Evolutionary conservation across 345 rosid species (phyloP).

Genomic region (Dimocarpus longan): DNA sequence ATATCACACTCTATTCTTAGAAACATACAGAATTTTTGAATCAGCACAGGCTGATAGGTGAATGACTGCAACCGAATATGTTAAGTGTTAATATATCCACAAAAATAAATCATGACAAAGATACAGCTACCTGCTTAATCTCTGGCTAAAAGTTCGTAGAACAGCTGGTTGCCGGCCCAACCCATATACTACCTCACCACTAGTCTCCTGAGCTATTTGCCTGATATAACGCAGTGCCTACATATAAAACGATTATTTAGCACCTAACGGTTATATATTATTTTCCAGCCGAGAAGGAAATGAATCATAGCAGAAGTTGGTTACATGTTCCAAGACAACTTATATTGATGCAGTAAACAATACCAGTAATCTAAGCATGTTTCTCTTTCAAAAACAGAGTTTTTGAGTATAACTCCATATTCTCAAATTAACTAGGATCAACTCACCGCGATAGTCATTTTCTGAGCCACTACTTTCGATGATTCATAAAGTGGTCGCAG

Average conservation of each 20-base stretch:
- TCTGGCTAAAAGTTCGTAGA: conserved; percentile 91
- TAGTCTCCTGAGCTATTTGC: conserved; percentile 94
- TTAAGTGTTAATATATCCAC: conserved; percentile 4
- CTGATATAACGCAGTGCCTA: conserved; percentile 84
- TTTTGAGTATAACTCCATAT: background rate
- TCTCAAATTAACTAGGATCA: background rate
- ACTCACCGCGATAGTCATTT: conserved; percentile 92
- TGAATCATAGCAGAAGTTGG: background rate
- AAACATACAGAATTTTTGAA: background rate
- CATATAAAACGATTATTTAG: conserved; percentile 29
- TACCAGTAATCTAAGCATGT: background rate
- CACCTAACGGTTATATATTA: background rate
- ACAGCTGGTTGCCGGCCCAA: conserved; percentile 97
- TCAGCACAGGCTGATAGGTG: background rate
- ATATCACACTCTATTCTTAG: background rate
- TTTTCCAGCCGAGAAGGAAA: background rate
- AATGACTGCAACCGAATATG: background rate
- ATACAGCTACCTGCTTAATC: conserved; percentile 77
- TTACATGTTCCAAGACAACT: background rate
- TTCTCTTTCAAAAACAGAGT: background rate
- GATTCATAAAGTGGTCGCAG: conserved; percentile 95
- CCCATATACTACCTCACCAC: conserved; percentile 94
- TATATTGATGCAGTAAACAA: background rate
- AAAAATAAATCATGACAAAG: background rate
- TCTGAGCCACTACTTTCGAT: conserved; percentile 89